A percentile compares a stretch with the other conserved stretches of the same genome.
phyloP scores from a whole-genome alignment of 2,329 filamentous ascomycete species.

The Xylariaceae sp. region DNA sequence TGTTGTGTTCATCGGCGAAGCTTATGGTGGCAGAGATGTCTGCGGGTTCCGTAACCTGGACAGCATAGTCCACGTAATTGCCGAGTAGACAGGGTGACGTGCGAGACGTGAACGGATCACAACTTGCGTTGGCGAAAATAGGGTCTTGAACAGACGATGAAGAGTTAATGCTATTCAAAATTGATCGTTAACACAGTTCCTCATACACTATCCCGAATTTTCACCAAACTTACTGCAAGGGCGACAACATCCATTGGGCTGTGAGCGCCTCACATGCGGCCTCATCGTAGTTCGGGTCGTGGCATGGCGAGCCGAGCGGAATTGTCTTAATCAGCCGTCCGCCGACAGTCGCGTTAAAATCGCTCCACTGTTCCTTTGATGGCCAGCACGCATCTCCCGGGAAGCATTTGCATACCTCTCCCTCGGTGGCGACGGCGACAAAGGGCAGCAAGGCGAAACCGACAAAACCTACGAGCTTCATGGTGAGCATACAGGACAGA shows the following conservation, averaged over 20 bases:
- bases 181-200: too few species aligned
- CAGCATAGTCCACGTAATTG: constrained; percentile 20
- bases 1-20: constrained; percentile 25
- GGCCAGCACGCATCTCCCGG: too few species aligned
- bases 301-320: background rate
- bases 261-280: background rate
- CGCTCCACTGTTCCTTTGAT: background rate
- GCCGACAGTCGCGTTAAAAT: background rate
- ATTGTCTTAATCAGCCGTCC: constrained; percentile 1
- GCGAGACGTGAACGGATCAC: background rate
- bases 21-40: constrained; percentile 23
- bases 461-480: too few species aligned
- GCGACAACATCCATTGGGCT: background rate
- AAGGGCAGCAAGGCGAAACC: too few species aligned
- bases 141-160: too few species aligned
- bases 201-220: too few species aligned
- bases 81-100: background rate
- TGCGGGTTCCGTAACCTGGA: constrained; percentile 24
- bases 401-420: too few species aligned
- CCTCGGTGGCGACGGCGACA: too few species aligned
- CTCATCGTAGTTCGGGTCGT: background rate
- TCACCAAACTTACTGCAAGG: too few species aligned
- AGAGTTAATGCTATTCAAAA: too few species aligned
- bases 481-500: too few species aligned
- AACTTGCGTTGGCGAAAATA: background rate